Percentiles rank a stretch among this genome's conserved stretches.
Conservation (phyloP, 768 basidiomycete species). For the Termitomyces sp. region DNA sequence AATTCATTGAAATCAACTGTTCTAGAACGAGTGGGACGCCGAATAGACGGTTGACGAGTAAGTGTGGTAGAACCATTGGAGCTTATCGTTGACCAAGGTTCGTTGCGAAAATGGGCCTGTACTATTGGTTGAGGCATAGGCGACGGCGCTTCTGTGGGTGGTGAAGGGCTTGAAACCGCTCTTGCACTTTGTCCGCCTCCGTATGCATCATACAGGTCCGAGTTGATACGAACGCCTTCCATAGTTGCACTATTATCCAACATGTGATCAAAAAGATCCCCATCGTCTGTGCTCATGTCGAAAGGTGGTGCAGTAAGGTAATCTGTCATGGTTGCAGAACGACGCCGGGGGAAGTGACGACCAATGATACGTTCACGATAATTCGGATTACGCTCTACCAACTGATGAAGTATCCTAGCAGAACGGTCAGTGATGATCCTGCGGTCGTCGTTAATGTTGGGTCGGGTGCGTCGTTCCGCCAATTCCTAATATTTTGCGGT, state of each 20-base stretch:
- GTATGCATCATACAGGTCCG: conserved; percentile 65
- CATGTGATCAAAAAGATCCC: conserved; percentile 52
- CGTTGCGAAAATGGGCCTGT: conserved; percentile 17
- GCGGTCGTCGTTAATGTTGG: conserved; percentile 51
- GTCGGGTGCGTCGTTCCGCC: conserved; percentile 62
- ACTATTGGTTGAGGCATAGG: conserved; percentile 12
- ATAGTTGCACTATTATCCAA: conserved; percentile 31
- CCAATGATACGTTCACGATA: conserved; percentile 37
- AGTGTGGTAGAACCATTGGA: conserved; percentile 25
- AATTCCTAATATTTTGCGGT: conserved; percentile 47
- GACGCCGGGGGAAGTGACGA: conserved; percentile 31
- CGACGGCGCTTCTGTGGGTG: conserved; percentile 24
- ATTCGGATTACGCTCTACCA: conserved; percentile 47
- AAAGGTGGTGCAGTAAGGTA: conserved; percentile 47
- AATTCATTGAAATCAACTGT: conserved; percentile 71
- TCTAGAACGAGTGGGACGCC: conserved; percentile 48
- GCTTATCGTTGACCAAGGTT: conserved; percentile 27
- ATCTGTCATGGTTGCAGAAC: conserved; percentile 40
- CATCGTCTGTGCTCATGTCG: conserved; percentile 58
- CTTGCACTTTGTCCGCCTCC: conserved; percentile 15
- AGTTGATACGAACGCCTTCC: conserved; percentile 53
- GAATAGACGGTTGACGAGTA: conserved; percentile 54
- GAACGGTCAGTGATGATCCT: conserved; percentile 65
- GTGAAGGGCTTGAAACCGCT: conserved; percentile 24
- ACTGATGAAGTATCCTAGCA: conserved; percentile 50